A percentile compares a stretch with the other conserved stretches of the same genome.
Evolutionary conservation across 768 basidiomycete genomes (phyloP).

Genomic region (Strobilomyces echinocephalus): DNA sequence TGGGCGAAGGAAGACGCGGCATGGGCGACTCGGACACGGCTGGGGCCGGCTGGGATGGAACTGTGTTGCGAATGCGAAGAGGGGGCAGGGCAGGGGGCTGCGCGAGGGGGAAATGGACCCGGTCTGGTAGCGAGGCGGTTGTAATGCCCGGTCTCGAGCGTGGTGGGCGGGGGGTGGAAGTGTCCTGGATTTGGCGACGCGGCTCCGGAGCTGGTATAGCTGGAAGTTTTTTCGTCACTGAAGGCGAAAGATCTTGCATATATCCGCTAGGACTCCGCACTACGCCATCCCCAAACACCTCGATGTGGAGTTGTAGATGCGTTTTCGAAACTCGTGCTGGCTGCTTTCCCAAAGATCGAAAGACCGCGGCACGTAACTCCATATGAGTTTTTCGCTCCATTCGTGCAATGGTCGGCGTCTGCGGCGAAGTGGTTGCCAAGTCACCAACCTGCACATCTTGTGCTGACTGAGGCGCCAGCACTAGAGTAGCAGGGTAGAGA

Average conservation of each 20-base stretch:
- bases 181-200: background rate
- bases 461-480: background rate
- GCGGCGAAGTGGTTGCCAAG: background rate
- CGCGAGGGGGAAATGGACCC: slow-evolving; percentile 1
- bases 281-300: slow-evolving; percentile 29
- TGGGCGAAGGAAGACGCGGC: slow-evolving; percentile 11
- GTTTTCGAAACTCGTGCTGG: slow-evolving; percentile 22
- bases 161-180: background rate
- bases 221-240: background rate
- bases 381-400: slow-evolving; percentile 20
- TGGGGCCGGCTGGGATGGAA: slow-evolving; percentile 9
- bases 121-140: slow-evolving; percentile 4
- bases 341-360: slow-evolving; percentile 9
- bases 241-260: slow-evolving; percentile 11
- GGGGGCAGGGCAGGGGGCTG: slow-evolving; percentile 10
- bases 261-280: slow-evolving; percentile 30
- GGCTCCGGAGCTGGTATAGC: background rate
- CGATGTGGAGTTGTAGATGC: slow-evolving; percentile 33
- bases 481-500: slow-evolving; percentile 14
- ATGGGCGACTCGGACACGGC: slow-evolving; percentile 20
- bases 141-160: slow-evolving; percentile 19
- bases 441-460: background rate
- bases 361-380: slow-evolving; percentile 15
- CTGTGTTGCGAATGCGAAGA: slow-evolving; percentile 17
- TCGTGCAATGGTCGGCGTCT: background rate